Evolutionary conservation across 2,329 filamentous ascomycete genomes (phyloP).

Genomic region (Aspergillus melleus): DNA sequence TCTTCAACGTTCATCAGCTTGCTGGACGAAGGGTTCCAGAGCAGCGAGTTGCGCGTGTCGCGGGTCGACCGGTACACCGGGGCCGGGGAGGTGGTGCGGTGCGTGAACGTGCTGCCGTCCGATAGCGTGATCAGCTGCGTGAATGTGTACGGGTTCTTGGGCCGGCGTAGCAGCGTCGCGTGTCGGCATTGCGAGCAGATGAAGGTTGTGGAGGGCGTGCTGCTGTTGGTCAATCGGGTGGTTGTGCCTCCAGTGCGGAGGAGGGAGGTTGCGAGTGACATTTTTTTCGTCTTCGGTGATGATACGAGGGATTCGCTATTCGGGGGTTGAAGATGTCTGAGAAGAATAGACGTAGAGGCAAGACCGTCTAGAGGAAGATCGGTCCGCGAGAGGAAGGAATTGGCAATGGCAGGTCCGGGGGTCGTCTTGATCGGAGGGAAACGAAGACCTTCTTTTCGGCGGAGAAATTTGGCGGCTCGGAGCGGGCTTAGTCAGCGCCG

Average conservation of each 20-base stretch:
- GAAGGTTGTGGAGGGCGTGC: slow-evolving; percentile 38
- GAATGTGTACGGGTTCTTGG: slow-evolving; percentile 92
- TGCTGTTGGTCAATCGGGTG: slow-evolving; percentile 12
- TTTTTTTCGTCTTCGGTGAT: slow-evolving; percentile 8
- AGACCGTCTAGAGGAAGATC: background rate
- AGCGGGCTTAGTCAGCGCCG: slow-evolving; percentile 33
- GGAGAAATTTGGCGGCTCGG: slow-evolving; percentile 32
- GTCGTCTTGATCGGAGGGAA: background rate
- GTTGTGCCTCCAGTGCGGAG: slow-evolving; percentile 35
- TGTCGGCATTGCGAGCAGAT: slow-evolving; percentile 67
- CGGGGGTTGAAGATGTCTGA: too few species aligned
- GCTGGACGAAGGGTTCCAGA: slow-evolving; percentile 87
- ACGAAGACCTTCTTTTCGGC: slow-evolving; percentile 18
- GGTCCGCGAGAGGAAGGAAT: background rate
- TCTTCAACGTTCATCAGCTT: slow-evolving; percentile 85
- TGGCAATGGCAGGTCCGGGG: background rate
- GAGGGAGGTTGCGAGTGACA: slow-evolving; percentile 39
- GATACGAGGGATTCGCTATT: too few species aligned
- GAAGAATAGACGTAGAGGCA: background rate
- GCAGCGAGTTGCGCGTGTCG: slow-evolving; percentile 82
- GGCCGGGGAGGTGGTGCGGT: slow-evolving; percentile 51
- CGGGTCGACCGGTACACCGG: slow-evolving; percentile 66
- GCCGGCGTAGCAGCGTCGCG: slow-evolving; percentile 81
- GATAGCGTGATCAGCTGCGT: slow-evolving; percentile 93
- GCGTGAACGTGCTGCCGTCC: slow-evolving; percentile 76